Base-by-base conservation (phyloP, 176 grass and related monocot species). In the Oryza glaberrima region DNA sequence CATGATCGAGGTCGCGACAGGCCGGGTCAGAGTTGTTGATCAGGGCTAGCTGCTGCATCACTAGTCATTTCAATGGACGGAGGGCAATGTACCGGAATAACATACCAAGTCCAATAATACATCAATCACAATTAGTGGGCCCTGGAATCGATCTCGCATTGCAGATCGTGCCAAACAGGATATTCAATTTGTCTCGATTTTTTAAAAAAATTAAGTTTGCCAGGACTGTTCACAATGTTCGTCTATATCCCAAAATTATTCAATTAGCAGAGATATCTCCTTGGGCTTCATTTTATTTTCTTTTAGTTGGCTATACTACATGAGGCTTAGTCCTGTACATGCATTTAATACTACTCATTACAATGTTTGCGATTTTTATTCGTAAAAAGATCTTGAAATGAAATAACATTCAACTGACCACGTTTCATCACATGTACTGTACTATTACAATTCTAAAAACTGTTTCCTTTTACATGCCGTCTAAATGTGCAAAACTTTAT, bases 11-110 rank as follows among this genome's bases (percentile, higher is more conserved):
- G 47, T 47, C 70, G 72, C 46, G 72, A 11, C 44, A 30, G 45
- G 25, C 28, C 45, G 70, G 48, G 25, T 12, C 48, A 76, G 28
- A 58, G 28, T 35, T 36, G 28, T 35, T 76, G 16, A 58, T 36
- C 73, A 76, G 17, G 17, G 16, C 9, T 36, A 75, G 16, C 15
- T 30, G 45, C 58, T 22, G 48, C 48, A 76, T 76, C 73, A 6
- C 26, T 76, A 58, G 49, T n/a, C 73, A 76, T 58, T 49, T 76
- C 73, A 76, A 28, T 26, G n/a, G 40, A 36, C 67, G 34, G 34
- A 40, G 45, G 8, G 46, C 46, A 20, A 58, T n/a, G 49, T 32
- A 76, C 73, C 48, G 6, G 11, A 20, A 34, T 11, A 35, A 35
- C 73, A 76, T 76, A 48, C 48, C 47, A 76, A 46, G 28, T 54